Conservation (phyloP, 345 rosid genomes). For the Mallotus nudiflorus region DNA sequence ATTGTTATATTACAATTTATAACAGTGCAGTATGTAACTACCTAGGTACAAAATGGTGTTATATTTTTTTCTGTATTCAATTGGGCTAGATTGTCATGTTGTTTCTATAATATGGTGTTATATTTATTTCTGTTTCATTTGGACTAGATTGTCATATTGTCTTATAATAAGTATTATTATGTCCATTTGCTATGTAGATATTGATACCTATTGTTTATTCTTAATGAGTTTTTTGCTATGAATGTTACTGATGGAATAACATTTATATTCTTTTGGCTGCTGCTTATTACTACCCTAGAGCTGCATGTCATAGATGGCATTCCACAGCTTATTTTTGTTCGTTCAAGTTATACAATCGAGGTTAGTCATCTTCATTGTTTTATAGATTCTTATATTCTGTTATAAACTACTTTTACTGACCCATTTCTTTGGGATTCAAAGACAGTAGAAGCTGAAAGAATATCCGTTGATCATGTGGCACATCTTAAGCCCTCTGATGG, state of each 20-base stretch:
- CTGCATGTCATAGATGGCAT: conserved; percentile 95
- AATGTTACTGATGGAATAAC: background rate
- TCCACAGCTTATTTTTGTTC: conserved; percentile 89
- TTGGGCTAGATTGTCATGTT: background rate
- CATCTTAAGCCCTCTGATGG: conserved; percentile 99
- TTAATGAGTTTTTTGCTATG: background rate
- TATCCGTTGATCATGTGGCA: conserved; percentile 98
- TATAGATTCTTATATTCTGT: background rate
- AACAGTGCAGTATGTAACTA: background rate
- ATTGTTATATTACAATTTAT: background rate
- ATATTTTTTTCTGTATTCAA: background rate
- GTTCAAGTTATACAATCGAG: conserved; percentile 92
- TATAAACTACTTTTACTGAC: conserved; percentile 4
- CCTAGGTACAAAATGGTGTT: background rate
- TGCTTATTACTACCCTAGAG: conserved; percentile 39
- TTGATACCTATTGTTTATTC: background rate
- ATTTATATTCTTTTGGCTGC: background rate
- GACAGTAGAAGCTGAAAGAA: conserved; percentile 97
- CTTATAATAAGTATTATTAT: conserved; percentile 3
- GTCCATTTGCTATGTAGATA: background rate
- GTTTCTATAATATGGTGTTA: background rate
- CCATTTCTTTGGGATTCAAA: conserved; percentile 22
- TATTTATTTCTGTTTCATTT: background rate
- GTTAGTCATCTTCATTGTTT: conserved; percentile 31
- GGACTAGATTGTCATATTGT: background rate